phyloP scores from a whole-genome alignment of 208 protist genomes.

The Willaertia magna region DNA sequence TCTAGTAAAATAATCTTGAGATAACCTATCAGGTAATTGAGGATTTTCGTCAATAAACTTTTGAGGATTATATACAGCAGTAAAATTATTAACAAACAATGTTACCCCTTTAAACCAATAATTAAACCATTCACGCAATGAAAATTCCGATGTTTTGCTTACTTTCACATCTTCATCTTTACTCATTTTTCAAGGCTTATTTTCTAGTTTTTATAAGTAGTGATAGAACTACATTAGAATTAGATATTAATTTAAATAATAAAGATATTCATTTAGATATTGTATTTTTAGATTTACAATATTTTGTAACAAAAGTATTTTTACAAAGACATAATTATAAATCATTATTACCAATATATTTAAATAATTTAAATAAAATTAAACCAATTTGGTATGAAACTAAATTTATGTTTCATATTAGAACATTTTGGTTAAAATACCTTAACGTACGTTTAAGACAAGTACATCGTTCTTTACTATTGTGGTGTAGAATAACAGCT shows the following conservation, averaged over 20 bases:
- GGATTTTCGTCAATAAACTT: not conserved
- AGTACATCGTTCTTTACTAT: not conserved
- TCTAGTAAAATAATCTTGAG: not conserved
- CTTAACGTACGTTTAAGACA: not conserved
- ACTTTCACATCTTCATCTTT: no score
- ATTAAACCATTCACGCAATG: not conserved
- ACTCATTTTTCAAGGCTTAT: no score
- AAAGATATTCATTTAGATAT: not conserved
- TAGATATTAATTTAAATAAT: no score
- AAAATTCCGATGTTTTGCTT: not conserved
- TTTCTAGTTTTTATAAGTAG: no score
- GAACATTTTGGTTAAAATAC: not conserved
- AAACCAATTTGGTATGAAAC: not conserved
- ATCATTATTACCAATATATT: not conserved
- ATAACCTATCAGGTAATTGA: not conserved
- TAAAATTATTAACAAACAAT: not conserved
- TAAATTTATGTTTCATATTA: not conserved
- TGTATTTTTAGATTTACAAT: not conserved
- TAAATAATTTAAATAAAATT: not conserved
- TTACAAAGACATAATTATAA: not conserved
- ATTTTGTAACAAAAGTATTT: not conserved
- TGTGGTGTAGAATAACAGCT: not conserved
- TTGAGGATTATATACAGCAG: not conserved
- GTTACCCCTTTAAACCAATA: not conserved
- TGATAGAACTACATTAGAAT: no score